phyloP scores from a whole-genome alignment of 805 yeast genomes.

The Schizosaccharomyces cryophilus region DNA sequence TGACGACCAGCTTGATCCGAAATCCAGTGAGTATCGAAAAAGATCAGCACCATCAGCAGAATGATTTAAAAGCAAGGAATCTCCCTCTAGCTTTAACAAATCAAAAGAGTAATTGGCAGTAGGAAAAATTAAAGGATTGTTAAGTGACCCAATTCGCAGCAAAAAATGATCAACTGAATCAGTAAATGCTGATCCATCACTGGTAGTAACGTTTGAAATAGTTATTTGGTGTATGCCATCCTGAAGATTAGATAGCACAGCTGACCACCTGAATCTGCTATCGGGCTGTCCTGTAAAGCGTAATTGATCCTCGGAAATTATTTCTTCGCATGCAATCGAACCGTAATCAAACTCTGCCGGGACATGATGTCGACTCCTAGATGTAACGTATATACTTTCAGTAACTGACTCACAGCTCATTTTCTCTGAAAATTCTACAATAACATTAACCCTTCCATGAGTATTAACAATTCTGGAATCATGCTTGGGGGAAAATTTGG shows the following conservation, averaged over 20 bases:
- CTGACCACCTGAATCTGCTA: background rate
- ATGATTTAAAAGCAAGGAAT: background rate
- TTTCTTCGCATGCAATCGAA: background rate
- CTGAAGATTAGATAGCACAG: background rate
- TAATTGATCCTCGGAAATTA: background rate
- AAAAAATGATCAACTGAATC: background rate
- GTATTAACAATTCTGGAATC: background rate
- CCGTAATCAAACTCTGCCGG: background rate
- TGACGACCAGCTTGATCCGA: background rate
- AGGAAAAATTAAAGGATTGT: background rate
- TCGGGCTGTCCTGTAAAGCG: background rate
- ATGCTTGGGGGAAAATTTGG: background rate
- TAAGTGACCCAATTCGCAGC: background rate
- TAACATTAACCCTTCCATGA: background rate
- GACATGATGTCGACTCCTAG: background rate
- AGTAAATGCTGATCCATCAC: background rate
- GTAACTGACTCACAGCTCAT: background rate
- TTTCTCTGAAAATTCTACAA: conserved; percentile 1
- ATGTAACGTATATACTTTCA: background rate
- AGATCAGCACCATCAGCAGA: conserved; percentile 2
- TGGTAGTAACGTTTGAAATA: background rate
- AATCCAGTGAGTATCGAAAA: background rate
- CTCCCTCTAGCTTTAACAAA: background rate
- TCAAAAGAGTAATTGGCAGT: background rate
- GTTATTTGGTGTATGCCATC: conserved; percentile 1